These are phyloP conservation scores for Monosporascus sp. DNA, from an alignment of 2,329 filamentous ascomycete genomes.

Conservation along the genomic window DNA sequence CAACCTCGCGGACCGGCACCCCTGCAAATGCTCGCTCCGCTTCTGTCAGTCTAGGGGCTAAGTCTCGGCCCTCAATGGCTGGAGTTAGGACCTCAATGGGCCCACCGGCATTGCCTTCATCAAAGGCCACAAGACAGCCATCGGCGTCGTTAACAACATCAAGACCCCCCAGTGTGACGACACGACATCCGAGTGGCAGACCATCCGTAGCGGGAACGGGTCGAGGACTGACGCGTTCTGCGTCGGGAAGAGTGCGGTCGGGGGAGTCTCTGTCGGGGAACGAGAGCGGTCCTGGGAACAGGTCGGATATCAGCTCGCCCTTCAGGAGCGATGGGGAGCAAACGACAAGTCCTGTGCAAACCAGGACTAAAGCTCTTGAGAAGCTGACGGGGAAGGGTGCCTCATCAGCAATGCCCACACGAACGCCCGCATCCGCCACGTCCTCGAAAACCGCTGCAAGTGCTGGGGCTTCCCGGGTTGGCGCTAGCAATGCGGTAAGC, in stretches of 20 bases:
- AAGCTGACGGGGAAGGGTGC: conserved; percentile 34
- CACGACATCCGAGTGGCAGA: conserved; percentile 33
- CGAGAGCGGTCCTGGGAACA: conserved; percentile 30
- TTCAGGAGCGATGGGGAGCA: conserved; percentile 49
- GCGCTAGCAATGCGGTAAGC: conserved; percentile 44
- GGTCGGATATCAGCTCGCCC: conserved; percentile 39
- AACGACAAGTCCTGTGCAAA: conserved; percentile 45
- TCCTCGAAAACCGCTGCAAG: conserved; percentile 26
- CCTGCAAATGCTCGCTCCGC: conserved; percentile 51
- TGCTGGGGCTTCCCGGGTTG: conserved; percentile 32
- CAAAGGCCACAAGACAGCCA: conserved; percentile 38
- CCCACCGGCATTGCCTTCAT: conserved; percentile 50
- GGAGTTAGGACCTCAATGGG: conserved; percentile 61
- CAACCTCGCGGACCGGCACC: conserved; percentile 60
- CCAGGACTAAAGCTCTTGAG: conserved; percentile 48
- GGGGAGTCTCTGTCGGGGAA: conserved; percentile 41
- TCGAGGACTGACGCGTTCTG: conserved; percentile 34
- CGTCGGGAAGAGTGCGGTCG: conserved; percentile 39
- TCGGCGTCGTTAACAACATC: conserved; percentile 39
- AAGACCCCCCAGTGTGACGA: conserved; percentile 24
- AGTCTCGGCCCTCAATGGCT: conserved; percentile 51
- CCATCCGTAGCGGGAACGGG: conserved; percentile 26
- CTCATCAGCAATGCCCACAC: conserved; percentile 9
- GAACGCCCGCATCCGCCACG: conserved; percentile 23
- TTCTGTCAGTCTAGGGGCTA: conserved; percentile 34